Conservation (phyloP, 352 stramenopile genomes). For the Phytophthora multivora region DNA sequence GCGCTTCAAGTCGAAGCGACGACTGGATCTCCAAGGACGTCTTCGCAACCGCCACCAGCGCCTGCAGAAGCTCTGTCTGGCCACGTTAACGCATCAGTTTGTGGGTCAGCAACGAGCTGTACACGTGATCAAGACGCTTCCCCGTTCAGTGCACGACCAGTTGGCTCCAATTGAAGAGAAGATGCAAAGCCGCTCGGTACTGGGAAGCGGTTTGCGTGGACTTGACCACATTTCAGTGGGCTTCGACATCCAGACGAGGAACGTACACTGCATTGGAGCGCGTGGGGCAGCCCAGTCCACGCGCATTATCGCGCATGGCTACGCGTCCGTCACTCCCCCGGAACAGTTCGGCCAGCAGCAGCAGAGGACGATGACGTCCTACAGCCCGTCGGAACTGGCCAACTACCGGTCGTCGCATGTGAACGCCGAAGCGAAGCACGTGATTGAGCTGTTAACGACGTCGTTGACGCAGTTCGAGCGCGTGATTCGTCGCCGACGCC, state of each 20-base stretch:
- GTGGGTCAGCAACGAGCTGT: conserved; percentile 47
- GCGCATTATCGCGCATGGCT: conserved; percentile 60
- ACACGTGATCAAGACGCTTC: conserved; percentile 66
- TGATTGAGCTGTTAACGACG: conserved; percentile 59
- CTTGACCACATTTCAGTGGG: conserved; percentile 63
- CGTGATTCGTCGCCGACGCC: conserved; percentile 67
- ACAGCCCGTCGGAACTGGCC: conserved; percentile 37
- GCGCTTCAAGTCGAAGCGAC: conserved; percentile 38
- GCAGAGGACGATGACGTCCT: conserved; percentile 20
- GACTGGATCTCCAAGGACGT: conserved; percentile 37
- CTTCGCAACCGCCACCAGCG: conserved; percentile 46
- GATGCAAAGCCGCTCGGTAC: conserved; percentile 39
- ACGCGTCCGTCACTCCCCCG: conserved; percentile 51
- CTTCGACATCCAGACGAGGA: conserved; percentile 58
- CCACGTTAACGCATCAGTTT: conserved; percentile 52
- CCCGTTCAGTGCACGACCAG: conserved; percentile 64
- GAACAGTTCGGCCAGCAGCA: conserved; percentile 42
- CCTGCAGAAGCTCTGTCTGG: conserved; percentile 60
- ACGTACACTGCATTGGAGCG: conserved; percentile 30
- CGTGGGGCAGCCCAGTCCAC: conserved; percentile 38
- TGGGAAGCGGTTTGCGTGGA: conserved; percentile 39
- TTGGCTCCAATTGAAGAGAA: conserved; percentile 53
- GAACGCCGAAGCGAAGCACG: conserved; percentile 65
- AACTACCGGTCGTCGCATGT: conserved; percentile 49
- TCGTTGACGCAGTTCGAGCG: conserved; percentile 67